Base-by-base conservation (phyloP, 305 asterid genomes). In the Fraxinus sp. region DNA sequence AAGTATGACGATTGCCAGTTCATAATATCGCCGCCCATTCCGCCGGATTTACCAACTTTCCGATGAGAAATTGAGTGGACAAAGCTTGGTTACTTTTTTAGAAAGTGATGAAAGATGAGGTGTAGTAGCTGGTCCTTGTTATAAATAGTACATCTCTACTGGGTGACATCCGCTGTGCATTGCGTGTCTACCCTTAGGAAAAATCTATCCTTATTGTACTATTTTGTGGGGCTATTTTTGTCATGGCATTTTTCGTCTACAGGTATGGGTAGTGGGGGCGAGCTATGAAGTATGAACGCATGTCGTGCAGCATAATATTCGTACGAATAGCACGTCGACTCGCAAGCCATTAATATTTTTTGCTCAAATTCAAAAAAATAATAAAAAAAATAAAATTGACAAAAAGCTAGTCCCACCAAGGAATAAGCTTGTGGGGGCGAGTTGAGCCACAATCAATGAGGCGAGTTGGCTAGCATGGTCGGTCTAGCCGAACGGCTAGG, bases 1-100 rank as follows among this genome's bases (percentile, higher is more conserved):
- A 86, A 88, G 83, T 84, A 80, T 3, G 78, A 81, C 1, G 87
- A 16, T 33, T 76, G 41, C 44, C 84, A 14, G 74, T 77, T 74
- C 8, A 30, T 52, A 0, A 70, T 13, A 66, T 80, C 90, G 59
- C 79, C 55, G 3, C 87, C 90, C 79, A 85, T 86, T 0, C 30
- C 3, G 7, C 74, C 36, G 8, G 36, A 66, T 24, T 66, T 26
- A 24, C n/a, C n/a, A 10, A 66, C 36, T 66, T 66, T 28, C 35
- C 37, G 37, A 28, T 66, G 0, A 24, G 37, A 26, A 28, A 10
- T 66, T 66, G 7, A 66, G 18, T 26, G 74, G n/a, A 24, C 30
- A 20, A 62, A 62, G 30, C 11, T 5, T 20, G 70, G 28, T 14
- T 13, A 13, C 16, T 14, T 4, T 14, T 3, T 5, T 59, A 22